phyloP scores from a whole-genome alignment of 179 eudicot species.

The Spinacia oleracea region DNA sequence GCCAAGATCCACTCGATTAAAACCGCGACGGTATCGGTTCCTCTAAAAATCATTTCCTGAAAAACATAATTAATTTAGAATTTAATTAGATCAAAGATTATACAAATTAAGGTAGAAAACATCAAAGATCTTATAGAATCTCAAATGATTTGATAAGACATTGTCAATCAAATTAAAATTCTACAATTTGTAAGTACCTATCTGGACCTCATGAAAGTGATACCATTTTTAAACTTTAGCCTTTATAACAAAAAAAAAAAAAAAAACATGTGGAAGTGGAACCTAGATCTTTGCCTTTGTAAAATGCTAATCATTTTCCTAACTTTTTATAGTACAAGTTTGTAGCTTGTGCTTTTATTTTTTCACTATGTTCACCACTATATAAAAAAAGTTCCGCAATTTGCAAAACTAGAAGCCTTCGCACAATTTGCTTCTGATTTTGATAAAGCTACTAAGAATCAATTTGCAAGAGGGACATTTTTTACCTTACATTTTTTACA shows the following conservation, averaged over 20 bases:
- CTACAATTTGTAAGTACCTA: slow-evolving; percentile 11
- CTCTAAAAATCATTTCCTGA: slow-evolving; percentile 92
- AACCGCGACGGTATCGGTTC: slow-evolving; percentile 83
- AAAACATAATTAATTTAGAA: background rate
- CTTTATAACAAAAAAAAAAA: no score
- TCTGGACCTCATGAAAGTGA: slow-evolving; percentile 23
- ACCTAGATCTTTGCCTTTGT: slow-evolving; percentile 16
- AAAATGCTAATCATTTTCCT: slow-evolving; percentile 28
- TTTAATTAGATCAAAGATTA: background rate
- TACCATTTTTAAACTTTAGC: background rate
- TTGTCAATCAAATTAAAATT: slow-evolving; percentile 18
- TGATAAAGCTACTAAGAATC: no score
- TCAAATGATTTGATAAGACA: slow-evolving; percentile 31
- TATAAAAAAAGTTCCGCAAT: no score
- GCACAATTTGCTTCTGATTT: no score
- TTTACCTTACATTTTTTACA: no score
- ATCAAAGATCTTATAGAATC: slow-evolving; percentile 39
- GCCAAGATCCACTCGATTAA: slow-evolving; percentile 90
- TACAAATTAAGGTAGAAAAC: slow-evolving; percentile 23
- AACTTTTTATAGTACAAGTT: slow-evolving; percentile 12
- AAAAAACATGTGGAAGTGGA: slow-evolving; percentile 21
- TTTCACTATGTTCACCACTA: no score
- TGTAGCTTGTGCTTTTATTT: background rate
- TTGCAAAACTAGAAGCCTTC: no score
- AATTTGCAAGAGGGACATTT: no score